Evolutionary conservation across 164 flowering plant species (phyloP).

Genomic region (Sedum album): DNA sequence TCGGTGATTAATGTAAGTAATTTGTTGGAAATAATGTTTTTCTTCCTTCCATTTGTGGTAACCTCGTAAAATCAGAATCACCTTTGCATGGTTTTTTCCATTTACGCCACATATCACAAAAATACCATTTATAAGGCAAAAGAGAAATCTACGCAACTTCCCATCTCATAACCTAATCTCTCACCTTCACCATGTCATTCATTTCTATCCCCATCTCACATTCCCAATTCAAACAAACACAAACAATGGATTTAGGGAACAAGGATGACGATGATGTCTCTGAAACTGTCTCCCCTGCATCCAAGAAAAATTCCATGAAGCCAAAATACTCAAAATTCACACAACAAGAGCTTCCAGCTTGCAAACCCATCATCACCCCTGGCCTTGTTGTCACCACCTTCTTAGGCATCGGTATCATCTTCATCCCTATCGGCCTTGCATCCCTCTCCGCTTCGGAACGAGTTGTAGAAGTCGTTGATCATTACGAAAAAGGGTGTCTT

Average conservation of each 20-base stretch:
- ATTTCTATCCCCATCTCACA: neutral
- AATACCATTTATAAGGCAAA: neutral
- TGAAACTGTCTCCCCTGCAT: neutral
- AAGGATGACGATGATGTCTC: neutral
- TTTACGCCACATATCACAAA: neutral
- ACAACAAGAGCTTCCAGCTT: conserved; percentile 11
- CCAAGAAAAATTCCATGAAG: conserved; percentile 1
- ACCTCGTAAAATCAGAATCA: no score
- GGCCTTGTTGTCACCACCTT: neutral
- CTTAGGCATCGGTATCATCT: neutral
- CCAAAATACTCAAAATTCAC: conserved; percentile 7
- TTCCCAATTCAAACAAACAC: neutral
- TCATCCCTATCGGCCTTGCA: conserved; percentile 8
- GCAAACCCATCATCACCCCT: conserved; percentile 9
- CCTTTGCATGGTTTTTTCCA: neutral
- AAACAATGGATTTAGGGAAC: neutral
- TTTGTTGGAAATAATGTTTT: no score
- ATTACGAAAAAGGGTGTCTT: conserved; percentile 68
- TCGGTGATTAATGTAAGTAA: no score
- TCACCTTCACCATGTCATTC: neutral
- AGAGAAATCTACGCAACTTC: neutral
- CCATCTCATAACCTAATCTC: neutral
- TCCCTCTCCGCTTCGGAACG: conserved; percentile 7
- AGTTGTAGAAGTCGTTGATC: conserved; percentile 69
- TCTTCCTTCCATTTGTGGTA: no score